A percentile compares a stretch with the other conserved stretches of the same genome.
Conservation (phyloP, 306 rosid genomes). For the Cucumis melo region DNA sequence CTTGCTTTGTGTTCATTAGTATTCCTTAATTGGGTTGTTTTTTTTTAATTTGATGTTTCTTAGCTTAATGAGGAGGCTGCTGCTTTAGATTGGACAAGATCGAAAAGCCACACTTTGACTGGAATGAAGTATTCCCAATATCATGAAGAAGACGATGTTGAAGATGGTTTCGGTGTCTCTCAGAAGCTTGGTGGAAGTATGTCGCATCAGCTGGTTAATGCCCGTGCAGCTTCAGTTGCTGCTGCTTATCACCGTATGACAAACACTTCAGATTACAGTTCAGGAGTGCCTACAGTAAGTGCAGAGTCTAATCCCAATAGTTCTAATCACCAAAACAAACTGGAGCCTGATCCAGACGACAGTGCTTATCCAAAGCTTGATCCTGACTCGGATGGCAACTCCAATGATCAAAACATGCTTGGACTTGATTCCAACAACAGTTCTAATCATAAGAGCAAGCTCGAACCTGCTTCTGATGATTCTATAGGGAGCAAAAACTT, state of each 20-base stretch:
- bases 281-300: conserved; percentile 20
- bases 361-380: conserved; percentile 23
- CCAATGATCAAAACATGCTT: conserved; percentile 19
- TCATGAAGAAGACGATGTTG: conserved; percentile 26
- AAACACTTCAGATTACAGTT: conserved; percentile 24
- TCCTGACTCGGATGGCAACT: conserved; percentile 40
- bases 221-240: conserved; percentile 59
- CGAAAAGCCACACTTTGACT: conserved; percentile 58
- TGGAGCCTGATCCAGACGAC: conserved; percentile 49
- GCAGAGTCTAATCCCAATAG: conserved; percentile 37
- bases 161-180: conserved; percentile 25
- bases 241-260: conserved; percentile 61
- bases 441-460: conserved; percentile 14
- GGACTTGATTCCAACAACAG: conserved; percentile 43
- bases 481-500: conserved; percentile 17
- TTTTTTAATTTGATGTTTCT: conserved; percentile 10
- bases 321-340: conserved; percentile 17
- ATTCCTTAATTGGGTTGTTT: background rate
- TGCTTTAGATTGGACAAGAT: conserved; percentile 87
- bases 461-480: conserved; percentile 57
- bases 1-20: background rate
- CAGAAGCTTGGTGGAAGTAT: conserved; percentile 74
- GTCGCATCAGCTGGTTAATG: conserved; percentile 32
- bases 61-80: conserved; percentile 85
- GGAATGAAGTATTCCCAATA: conserved; percentile 33